Percentiles rank a stretch among this genome's conserved stretches.
phyloP scores from a whole-genome alignment of 139 green algal genomes.

The Dunaliella primolecta region DNA sequence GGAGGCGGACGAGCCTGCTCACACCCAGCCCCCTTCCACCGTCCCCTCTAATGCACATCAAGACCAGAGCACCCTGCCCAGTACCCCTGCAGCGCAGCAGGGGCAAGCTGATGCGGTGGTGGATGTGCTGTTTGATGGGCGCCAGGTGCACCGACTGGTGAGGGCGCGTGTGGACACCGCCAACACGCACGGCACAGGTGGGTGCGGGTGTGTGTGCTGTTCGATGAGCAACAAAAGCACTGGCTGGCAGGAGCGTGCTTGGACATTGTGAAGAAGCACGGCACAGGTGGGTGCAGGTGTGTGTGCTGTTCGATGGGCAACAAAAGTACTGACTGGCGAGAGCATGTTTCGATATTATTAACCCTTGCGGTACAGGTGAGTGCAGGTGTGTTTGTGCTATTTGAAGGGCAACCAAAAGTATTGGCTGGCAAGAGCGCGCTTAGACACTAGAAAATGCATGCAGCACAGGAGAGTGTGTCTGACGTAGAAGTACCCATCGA shows the following conservation, averaged over 20 bases:
- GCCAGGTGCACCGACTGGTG: constrained; percentile 45
- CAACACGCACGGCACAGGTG: constrained; percentile 89
- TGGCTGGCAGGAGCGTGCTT: constrained; percentile 51
- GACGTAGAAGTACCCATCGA: too few species aligned
- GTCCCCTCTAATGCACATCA: neutral
- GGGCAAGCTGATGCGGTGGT: constrained; percentile 28
- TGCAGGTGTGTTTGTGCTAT: constrained; percentile 48
- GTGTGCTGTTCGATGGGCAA: constrained; percentile 72
- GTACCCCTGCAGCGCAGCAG: neutral
- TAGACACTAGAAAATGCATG: too few species aligned
- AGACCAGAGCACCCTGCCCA: neutral
- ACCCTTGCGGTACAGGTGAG: constrained; percentile 87
- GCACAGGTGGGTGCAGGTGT: constrained; percentile 51
- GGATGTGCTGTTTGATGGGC: constrained; percentile 88
- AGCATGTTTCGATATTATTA: constrained; percentile 57
- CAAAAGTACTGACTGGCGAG: constrained; percentile 47
- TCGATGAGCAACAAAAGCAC: constrained; percentile 59
- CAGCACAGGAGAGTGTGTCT: too few species aligned
- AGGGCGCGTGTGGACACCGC: constrained; percentile 50
- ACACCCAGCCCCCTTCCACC: too few species aligned
- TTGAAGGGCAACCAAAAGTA: constrained; percentile 61
- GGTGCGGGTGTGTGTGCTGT: constrained; percentile 47
- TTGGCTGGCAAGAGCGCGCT: constrained; percentile 52
- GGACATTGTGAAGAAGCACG: constrained; percentile 83
- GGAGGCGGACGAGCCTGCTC: neutral